phyloP scores from a whole-genome alignment of 2,329 filamentous ascomycete genomes.

The Ophiostoma perfectum region DNA sequence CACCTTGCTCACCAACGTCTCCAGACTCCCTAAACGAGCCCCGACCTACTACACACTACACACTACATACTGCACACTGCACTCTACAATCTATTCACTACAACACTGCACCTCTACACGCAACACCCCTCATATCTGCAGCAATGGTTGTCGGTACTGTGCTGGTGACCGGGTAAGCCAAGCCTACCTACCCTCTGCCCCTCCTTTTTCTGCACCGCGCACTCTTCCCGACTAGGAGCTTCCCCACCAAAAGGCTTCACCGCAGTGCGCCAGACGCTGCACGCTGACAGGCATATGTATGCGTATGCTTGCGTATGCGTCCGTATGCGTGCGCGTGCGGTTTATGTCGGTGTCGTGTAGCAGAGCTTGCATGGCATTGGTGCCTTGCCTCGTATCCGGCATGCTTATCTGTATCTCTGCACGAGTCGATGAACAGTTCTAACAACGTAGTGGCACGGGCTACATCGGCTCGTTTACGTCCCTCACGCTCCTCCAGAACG shows the following conservation, averaged over 20 bases:
- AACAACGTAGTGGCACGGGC: constrained; percentile 72
- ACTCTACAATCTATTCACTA: constrained; percentile 21
- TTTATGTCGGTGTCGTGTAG: background rate
- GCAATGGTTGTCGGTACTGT: constrained; percentile 79
- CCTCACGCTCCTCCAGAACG: constrained; percentile 84
- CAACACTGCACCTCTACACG: too few relatives aligned
- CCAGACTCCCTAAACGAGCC: background rate
- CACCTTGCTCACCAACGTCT: background rate
- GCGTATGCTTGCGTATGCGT: constrained; percentile 12
- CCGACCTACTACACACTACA: background rate
- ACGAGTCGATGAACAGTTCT: background rate
- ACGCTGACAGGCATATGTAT: background rate
- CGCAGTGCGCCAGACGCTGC: background rate
- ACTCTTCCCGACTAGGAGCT: constrained; percentile 26
- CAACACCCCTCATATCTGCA: too few relatives aligned
- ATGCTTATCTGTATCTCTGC: too few relatives aligned
- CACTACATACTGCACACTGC: background rate
- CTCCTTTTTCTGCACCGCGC: background rate
- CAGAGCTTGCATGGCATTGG: background rate
- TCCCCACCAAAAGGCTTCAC: constrained; percentile 15
- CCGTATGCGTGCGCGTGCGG: background rate
- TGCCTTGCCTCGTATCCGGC: background rate
- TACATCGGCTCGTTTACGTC: constrained; percentile 99
- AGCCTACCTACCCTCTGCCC: constrained; percentile 12
- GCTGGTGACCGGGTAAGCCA: constrained; percentile 79